Base-by-base conservation (phyloP, 345 rosid genomes). In the Angophora floribunda region DNA sequence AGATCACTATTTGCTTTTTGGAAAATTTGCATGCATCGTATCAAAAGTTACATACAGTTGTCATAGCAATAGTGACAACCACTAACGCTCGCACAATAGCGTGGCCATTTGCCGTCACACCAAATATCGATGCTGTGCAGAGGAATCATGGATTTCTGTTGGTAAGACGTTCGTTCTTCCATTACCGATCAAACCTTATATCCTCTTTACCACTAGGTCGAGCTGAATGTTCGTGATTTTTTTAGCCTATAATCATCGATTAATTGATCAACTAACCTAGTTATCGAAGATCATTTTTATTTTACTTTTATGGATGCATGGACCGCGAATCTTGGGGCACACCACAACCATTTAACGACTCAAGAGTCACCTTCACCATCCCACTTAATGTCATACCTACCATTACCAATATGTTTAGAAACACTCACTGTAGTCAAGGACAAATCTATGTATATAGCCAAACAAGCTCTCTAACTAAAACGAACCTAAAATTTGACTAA, bases 51-150 rank as follows among this genome's bases (percentile, higher is more conserved):
- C 61, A 9, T 55, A 22, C 28, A 21, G 13, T 9, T 57, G 10
- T 57, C n/a, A 57, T 57, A 57, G 13, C 63, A 22, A 57, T 2
- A 36, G 6, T 9, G 13, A 11, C 13, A 28, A 57, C 13, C 61
- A 24, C n/a, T 6, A 9, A 21, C 26, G 6, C 13, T 70, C 1
- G 7, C 4, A 70, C 10, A 13, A 1, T 0, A 3, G 9, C 7
- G 12, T 28, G 22, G 6, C 47, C 47, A 36, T 36, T 36, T 8
- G 17, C 78, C 44, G 21, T 65, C 78, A 17, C 19, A 7, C 36
- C 79, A 30, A 67, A 67, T 11, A 9, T 44, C 17, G 7, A 2
- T 11, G 13, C 26, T 36, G 22, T 11, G 11, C 4, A 6, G 1
- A 70, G 82, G 47, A 17, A 70, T 36, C 9, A 26, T 13, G 12